Base-by-base conservation (phyloP, 1,284 basidiomycete genomes). In the Mycena citricolor region DNA sequence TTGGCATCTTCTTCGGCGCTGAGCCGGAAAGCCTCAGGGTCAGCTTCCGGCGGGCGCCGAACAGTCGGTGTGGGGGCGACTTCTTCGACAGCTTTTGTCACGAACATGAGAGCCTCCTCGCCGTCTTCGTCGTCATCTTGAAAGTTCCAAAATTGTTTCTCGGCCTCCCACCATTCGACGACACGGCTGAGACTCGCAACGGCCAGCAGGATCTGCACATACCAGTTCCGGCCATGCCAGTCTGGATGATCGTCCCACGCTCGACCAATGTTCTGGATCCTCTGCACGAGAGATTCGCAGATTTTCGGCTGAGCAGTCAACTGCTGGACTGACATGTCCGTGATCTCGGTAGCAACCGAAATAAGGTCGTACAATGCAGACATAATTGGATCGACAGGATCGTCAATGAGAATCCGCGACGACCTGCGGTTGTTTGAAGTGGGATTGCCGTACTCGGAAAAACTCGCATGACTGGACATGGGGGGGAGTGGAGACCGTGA, bases 81-180 rank as follows among this genome's bases (percentile, higher is more conserved):
- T 47, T 86, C 83, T 36, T 83, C 81, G 4, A 78, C 77, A 1
- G 90, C 83, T 60, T 94, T 94, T 60, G 91, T 83, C 44, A 97
- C 89, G 60, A 95, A 95, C 50, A 85, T 79, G 42, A 95, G 71
- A 1, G 90, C 89, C 55, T 97, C 94, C 39, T 94, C 90, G 59
- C 83, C 77, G 58, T 94, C 93, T 47, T 86, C 83, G 42, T 93
- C 89, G 49, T 94, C 90, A 49, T 95, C 93, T 61, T 94, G 90
- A 61, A 98, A 98, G 60, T 97, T 97, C 97, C 97, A 99, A 67
- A 99, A 99, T 52, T 94, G 92, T 61, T 95, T 95, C 70, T 99
- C 97, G n/a, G 95, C 95, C 64, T 97, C 93, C 95, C 95, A 99
- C 97, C 97, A 99, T 61, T 99, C 97, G 47, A 98, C 85, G 21